phyloP scores from a whole-genome alignment of 2,329 filamentous ascomycete species.

The Monosporascus sp. region DNA sequence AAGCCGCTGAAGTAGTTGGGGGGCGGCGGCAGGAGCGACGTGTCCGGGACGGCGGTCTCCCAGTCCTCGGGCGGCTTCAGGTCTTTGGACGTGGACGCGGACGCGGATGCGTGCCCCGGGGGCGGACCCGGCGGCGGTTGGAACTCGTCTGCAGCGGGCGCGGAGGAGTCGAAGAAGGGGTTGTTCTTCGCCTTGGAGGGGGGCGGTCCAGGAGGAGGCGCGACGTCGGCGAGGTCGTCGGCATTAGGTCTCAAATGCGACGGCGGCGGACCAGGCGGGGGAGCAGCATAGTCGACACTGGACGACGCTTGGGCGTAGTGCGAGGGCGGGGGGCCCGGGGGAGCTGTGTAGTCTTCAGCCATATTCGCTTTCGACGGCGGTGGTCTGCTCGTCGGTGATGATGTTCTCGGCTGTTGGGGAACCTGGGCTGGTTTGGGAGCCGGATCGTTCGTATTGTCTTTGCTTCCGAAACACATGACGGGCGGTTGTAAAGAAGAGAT shows the following conservation, averaged over 20 bases:
- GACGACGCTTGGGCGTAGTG: slow-evolving; percentile 5
- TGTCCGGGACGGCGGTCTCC: slow-evolving; percentile 67
- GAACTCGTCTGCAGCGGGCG: slow-evolving; percentile 15
- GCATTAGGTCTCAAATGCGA: slow-evolving; percentile 7
- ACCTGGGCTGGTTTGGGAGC: slow-evolving; percentile 33
- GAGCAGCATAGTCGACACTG: slow-evolving; percentile 16
- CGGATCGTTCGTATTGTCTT: slow-evolving; percentile 34
- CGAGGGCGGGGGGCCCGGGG: slow-evolving; percentile 20
- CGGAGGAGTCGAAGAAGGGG: background rate
- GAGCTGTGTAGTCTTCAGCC: slow-evolving; percentile 12
- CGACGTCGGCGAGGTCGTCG: slow-evolving; percentile 17
- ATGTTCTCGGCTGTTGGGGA: slow-evolving; percentile 11
- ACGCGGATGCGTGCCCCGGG: slow-evolving; percentile 4
- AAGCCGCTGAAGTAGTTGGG: slow-evolving; percentile 61
- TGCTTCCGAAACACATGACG: slow-evolving; percentile 47
- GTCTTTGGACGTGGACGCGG: background rate
- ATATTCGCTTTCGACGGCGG: slow-evolving; percentile 15
- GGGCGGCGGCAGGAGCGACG: slow-evolving; percentile 66
- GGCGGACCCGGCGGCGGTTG: slow-evolving; percentile 34
- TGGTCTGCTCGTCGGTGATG: slow-evolving; percentile 14
- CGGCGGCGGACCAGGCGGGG: slow-evolving; percentile 29
- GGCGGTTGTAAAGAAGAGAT: background rate
- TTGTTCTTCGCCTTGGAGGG: slow-evolving; percentile 22
- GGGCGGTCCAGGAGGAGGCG: slow-evolving; percentile 32
- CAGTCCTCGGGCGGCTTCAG: slow-evolving; percentile 56